Conservation (phyloP, 1,284 basidiomycete genomes). For the Cryptococcus deneoformans region DNA sequence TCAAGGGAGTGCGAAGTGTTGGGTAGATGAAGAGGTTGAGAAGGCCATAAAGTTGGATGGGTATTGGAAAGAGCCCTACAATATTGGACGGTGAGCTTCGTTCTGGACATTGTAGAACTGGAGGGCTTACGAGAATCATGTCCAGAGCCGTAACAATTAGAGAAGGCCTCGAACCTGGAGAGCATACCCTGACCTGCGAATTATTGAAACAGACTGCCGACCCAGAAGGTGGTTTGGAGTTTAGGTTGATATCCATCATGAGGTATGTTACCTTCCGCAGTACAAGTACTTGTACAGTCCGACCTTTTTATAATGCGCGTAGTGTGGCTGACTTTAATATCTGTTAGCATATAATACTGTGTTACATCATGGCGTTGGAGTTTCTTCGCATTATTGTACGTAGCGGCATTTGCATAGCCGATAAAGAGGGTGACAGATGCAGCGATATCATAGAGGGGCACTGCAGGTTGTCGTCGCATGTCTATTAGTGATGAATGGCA, state of each 20-base stretch:
- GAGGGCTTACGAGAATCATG: no score
- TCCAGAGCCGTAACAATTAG: slow-evolving; percentile 23
- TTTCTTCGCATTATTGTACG: no score
- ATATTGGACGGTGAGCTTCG: background rate
- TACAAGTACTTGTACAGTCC: no score
- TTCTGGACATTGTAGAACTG: background rate
- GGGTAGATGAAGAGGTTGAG: slow-evolving; percentile 32
- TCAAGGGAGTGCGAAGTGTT: slow-evolving; percentile 39
- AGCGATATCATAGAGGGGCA: slow-evolving; percentile 4
- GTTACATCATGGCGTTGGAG: no score
- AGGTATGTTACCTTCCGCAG: slow-evolving; percentile 22
- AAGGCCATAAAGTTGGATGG: slow-evolving; percentile 24
- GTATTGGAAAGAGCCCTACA: slow-evolving; percentile 30
- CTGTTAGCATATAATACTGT: no score
- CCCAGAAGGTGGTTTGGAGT: slow-evolving; percentile 38
- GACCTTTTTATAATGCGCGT: no score
- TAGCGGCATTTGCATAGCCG: no score
- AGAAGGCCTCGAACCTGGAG: slow-evolving; percentile 20
- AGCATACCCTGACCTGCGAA: slow-evolving; percentile 36
- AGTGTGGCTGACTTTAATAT: no score
- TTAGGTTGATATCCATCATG: slow-evolving; percentile 43
- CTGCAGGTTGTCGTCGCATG: slow-evolving; percentile 4
- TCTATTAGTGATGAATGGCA: no score
- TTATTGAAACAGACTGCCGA: slow-evolving; percentile 34
- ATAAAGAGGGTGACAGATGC: no score